These are phyloP conservation scores for Chalciporus piperatoides DNA, from an alignment of 1,284 basidiomycete species.

Conservation along the genomic window DNA sequence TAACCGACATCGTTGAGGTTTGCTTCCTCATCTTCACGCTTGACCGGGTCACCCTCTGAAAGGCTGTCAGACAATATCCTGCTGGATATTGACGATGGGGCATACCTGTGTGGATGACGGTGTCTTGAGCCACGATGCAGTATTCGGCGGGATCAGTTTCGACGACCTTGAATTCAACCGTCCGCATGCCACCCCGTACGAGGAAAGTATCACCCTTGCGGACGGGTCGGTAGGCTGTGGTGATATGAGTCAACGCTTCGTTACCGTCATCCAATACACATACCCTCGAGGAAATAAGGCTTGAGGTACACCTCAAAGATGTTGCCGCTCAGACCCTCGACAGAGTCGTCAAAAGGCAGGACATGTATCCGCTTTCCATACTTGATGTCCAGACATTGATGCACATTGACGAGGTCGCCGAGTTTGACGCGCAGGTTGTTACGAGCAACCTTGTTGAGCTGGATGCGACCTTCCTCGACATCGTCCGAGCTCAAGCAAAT, in stretches of 20 bases:
- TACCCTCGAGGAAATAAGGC: constrained; percentile 99
- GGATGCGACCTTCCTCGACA: constrained; percentile 96
- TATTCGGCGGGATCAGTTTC: constrained; percentile 94
- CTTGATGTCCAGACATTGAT: constrained; percentile 97
- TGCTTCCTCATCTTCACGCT: constrained; percentile 98
- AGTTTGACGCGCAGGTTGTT: constrained; percentile 98
- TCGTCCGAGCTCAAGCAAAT: constrained; percentile 95
- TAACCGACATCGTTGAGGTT: constrained; percentile 98
- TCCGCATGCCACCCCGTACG: constrained; percentile 95
- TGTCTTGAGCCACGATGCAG: constrained; percentile 97
- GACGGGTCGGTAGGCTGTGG: constrained; percentile 84
- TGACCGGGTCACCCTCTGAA: constrained; percentile 95
- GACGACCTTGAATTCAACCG: constrained; percentile 98
- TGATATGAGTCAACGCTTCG: constrained; percentile 11
- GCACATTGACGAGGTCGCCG: constrained; percentile 93
- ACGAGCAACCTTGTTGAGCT: constrained; percentile 98
- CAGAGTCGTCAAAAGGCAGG: constrained; percentile 96
- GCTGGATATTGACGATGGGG: constrained; percentile 3
- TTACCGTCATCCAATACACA: constrained; percentile 12
- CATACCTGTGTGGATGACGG: constrained; percentile 87
- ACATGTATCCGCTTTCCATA: constrained; percentile 99
- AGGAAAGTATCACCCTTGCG: constrained; percentile 99
- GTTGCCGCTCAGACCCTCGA: constrained; percentile 97
- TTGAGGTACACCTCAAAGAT: constrained; percentile 98
- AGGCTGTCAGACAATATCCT: constrained; percentile 18